Base-by-base conservation (phyloP, 176 grass and related monocot genomes). In the Coix lacrymajobi region DNA sequence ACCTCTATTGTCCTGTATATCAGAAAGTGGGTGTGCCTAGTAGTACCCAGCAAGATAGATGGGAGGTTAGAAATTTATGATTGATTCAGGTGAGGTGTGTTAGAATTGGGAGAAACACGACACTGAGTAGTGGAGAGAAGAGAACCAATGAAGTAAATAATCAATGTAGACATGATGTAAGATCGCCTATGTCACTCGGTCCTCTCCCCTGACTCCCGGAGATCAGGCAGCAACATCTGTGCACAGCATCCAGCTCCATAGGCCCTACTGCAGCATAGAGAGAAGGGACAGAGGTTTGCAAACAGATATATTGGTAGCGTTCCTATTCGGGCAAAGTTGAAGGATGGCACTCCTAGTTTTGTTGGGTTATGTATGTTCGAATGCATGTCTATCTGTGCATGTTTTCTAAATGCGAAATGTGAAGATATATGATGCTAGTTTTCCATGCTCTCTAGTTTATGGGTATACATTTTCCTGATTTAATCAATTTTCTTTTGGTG, bases 401-500 rank as follows among this genome's bases (percentile, higher is more conserved):
- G 60, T 40, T 41, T 32, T 39, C 44, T 87, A 28, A 71, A 64
- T 19, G 69, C 1, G 7, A n/a, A 52, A 52, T 52, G 9, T 80
- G 51, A 57, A 60, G 10, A 62, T 29, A 31, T 79, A 48, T 48
- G 30, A 31, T 66, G 24, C 39, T 78, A 71, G 11, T 79, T 38
- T 63, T 77, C 33, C 33, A 43, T 79, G 33, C 66, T 63, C 29
- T 6, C 4, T n/a, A 76, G 2, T 73, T 69, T 63, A 19, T 76
- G 34, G 19, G 11, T 56, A 49, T 31, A 41, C 33, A 12, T 15
- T 77, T 81, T 41, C 17, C 4, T 26, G 13, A 41, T 62, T 32
- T 65, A 71, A 82, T 64, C 4, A 71, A 41, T 44, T 73, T 79
- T 83, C 44, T 34, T 69, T 51, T 84, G 40, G 57, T 77, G 34